Conservation (phyloP, 176 grass and related monocot genomes). For the Oryza meyeriana region DNA sequence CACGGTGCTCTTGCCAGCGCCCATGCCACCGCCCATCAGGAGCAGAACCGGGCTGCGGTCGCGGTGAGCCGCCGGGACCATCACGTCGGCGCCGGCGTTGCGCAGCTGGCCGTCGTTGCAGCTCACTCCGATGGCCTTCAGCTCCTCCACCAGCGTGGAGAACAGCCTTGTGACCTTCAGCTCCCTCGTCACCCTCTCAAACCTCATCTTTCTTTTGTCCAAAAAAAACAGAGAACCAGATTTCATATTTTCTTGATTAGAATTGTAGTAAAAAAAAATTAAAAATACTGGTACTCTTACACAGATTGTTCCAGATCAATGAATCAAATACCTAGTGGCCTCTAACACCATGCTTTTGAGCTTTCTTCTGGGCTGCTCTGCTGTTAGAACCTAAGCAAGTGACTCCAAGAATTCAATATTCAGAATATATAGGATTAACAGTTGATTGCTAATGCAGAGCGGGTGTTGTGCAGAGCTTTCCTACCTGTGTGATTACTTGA, state of each 20-base stretch:
- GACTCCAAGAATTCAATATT: background rate
- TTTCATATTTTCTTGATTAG: background rate
- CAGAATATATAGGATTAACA: background rate
- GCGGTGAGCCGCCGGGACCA: conserved; percentile 73
- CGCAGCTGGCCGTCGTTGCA: conserved; percentile 29
- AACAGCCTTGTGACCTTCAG: conserved; percentile 88
- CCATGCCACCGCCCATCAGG: conserved; percentile 99
- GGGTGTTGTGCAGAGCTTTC: background rate
- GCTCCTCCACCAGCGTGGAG: conserved; percentile 84
- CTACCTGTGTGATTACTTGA: conserved; percentile 67
- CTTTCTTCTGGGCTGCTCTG: conserved; percentile 67
- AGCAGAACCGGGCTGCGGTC: conserved; percentile 85
- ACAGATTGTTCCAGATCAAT: background rate
- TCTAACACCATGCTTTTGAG: conserved; percentile 79
- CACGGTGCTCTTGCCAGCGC: conserved; percentile 94
- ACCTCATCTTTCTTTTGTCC: conserved; percentile 72
- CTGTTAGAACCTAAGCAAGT: conserved; percentile 52
- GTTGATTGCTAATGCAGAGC: background rate
- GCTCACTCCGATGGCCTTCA: conserved; percentile 55
- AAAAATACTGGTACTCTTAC: background rate
- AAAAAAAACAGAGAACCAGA: background rate
- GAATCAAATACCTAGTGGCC: conserved; percentile 67
- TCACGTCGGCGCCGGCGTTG: conserved; percentile 62
- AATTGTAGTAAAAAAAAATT: background rate
- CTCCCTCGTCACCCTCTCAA: conserved; percentile 75